Percentiles rank a stretch among this genome's conserved stretches.
phyloP scores from a whole-genome alignment of 2,329 filamentous ascomycete genomes.

The Phaeosphaeria sp. region DNA sequence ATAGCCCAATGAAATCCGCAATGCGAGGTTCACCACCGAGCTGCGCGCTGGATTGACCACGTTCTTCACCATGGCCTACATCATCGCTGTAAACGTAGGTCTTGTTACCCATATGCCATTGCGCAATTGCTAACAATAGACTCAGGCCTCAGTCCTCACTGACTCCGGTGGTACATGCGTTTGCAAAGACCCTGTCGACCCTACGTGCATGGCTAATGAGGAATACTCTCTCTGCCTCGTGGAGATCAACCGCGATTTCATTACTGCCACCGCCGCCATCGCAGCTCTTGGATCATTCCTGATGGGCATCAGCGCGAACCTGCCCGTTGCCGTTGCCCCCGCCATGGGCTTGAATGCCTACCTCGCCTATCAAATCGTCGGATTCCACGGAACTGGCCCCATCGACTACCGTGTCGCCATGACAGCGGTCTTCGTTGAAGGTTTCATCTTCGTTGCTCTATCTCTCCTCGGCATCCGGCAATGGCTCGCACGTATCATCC shows the following conservation, averaged over 20 bases:
- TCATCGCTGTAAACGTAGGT: conserved; percentile 68
- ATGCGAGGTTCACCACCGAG: conserved; percentile 81
- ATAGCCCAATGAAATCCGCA: conserved; percentile 73
- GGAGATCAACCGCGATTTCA: conserved; percentile 75
- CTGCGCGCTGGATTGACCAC: conserved; percentile 83
- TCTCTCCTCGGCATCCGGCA: conserved; percentile 75
- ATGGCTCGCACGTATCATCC: conserved; percentile 69
- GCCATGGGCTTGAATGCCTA: conserved; percentile 90
- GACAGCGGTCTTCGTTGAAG: conserved; percentile 88
- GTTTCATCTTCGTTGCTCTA: conserved; percentile 81
- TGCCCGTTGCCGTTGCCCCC: conserved; percentile 75
- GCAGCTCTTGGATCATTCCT: conserved; percentile 78
- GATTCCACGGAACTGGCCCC: conserved; percentile 76
- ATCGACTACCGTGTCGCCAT: conserved; percentile 71
- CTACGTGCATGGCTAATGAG: conserved; percentile 61
- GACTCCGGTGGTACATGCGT: conserved; percentile 78
- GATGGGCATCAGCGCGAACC: conserved; percentile 82
- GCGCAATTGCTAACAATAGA: conserved; percentile 9
- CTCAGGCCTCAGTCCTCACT: conserved; percentile 65
- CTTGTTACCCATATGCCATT: conserved; percentile 38
- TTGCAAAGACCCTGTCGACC: conserved; percentile 61
- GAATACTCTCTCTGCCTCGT: conserved; percentile 69
- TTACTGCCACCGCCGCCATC: conserved; percentile 86
- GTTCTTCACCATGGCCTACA: conserved; percentile 58
- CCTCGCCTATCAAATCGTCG: conserved; percentile 82